Conservation (phyloP, 2,329 filamentous ascomycete species). For the Neofusicoccum sp. region DNA sequence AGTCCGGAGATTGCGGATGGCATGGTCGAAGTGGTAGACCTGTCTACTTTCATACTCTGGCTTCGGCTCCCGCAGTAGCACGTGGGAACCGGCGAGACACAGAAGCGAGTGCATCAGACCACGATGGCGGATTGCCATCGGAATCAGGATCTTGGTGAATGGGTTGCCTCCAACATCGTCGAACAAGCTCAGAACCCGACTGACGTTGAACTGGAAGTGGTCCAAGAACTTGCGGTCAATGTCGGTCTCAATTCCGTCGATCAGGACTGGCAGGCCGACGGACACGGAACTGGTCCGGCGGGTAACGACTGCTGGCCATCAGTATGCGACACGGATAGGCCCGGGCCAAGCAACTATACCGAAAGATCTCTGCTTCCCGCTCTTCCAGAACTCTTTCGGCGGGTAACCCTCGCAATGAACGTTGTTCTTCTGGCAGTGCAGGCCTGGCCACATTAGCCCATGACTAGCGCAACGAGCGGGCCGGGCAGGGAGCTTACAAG, state of each 20-base stretch:
- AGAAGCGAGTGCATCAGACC: slow-evolving; percentile 90
- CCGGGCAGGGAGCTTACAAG: slow-evolving; percentile 32
- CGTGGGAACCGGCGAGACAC: slow-evolving; percentile 76
- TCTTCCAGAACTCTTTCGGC: slow-evolving; percentile 82
- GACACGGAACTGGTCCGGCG: slow-evolving; percentile 10
- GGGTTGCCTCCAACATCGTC: slow-evolving; percentile 72
- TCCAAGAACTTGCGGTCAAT: slow-evolving; percentile 79
- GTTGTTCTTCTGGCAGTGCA: slow-evolving; percentile 91
- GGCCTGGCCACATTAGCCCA: slow-evolving; percentile 23
- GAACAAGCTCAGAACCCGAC: slow-evolving; percentile 77
- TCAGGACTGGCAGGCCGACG: slow-evolving; percentile 57
- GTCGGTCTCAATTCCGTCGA: slow-evolving; percentile 76
- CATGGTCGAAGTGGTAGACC: slow-evolving; percentile 52
- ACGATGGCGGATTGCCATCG: slow-evolving; percentile 74
- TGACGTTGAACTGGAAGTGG: slow-evolving; percentile 78
- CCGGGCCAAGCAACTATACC: slow-evolving; percentile 35
- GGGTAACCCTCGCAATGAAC: slow-evolving; percentile 89
- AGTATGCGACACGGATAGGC: background rate
- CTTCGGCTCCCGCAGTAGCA: slow-evolving; percentile 53
- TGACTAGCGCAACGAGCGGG: background rate
- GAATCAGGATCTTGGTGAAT: slow-evolving; percentile 79
- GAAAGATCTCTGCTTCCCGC: slow-evolving; percentile 73
- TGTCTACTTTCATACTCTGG: slow-evolving; percentile 54
- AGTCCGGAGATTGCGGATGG: slow-evolving; percentile 38
- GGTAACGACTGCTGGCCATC: background rate